Conservation (phyloP, 495 filamentous ascomycete species). For the Entonaema liquescens region DNA sequence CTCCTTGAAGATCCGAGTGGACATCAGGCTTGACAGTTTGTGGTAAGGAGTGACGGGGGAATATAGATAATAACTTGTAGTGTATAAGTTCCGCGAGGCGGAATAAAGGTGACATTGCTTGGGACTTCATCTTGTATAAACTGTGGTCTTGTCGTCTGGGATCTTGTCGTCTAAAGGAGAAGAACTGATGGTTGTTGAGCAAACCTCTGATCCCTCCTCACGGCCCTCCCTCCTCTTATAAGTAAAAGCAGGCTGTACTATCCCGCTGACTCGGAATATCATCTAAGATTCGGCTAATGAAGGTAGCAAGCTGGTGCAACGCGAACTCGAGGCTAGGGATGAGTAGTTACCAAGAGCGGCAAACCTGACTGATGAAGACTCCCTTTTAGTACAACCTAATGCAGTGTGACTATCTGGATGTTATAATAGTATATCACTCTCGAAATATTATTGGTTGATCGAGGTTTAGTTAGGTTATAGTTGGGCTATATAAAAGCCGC, state of each 20-base stretch:
- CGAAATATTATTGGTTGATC: background rate
- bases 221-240: background rate
- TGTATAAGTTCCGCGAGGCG: background rate
- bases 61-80: background rate
- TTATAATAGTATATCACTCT: conserved; percentile 6
- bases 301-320: background rate
- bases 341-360: conserved; percentile 3
- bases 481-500: background rate
- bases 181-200: background rate
- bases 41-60: background rate
- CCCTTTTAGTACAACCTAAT: conserved; percentile 17
- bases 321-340: conserved; percentile 10
- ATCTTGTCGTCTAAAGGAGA: background rate
- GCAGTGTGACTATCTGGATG: conserved; percentile 24
- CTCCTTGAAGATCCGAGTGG: conserved; percentile 6
- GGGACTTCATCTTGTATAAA: background rate
- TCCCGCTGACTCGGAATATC: background rate
- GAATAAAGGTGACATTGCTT: background rate
- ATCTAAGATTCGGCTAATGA: background rate
- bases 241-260: background rate
- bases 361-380: background rate
- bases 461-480: background rate
- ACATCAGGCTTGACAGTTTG: background rate
- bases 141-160: background rate
- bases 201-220: background rate